Percentiles rank a stretch among this genome's conserved stretches.
These are phyloP conservation scores for Adiantum capillusveneris DNA, from an alignment of 75 land plant species.

Conservation along the genomic window DNA sequence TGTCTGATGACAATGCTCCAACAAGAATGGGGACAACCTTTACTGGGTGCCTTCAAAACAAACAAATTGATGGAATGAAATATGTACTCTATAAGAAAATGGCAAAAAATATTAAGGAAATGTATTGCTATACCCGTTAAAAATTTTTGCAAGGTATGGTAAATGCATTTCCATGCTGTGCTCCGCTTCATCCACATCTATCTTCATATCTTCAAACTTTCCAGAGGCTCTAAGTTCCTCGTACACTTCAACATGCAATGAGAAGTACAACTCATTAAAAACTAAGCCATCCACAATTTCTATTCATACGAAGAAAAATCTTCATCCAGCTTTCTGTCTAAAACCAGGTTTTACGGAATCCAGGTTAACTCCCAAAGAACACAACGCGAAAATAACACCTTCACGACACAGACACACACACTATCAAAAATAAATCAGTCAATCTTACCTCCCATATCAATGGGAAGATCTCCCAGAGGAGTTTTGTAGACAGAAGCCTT, in stretches of 20 bases:
- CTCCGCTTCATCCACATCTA: slow-evolving; percentile 89
- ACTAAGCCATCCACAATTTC: too few relatives aligned
- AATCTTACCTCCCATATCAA: slow-evolving; percentile 80
- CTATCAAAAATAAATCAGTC: too few relatives aligned
- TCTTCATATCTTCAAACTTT: slow-evolving; percentile 80
- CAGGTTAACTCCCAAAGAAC: too few relatives aligned
- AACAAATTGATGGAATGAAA: neutral
- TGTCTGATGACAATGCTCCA: slow-evolving; percentile 70
- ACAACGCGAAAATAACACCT: too few relatives aligned
- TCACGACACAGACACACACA: too few relatives aligned
- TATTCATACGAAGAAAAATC: too few relatives aligned
- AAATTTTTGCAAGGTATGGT: slow-evolving; percentile 90
- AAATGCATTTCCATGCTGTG: slow-evolving; percentile 99
- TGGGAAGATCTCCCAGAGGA: slow-evolving; percentile 82
- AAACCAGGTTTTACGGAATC: too few relatives aligned
- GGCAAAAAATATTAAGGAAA: too few relatives aligned
- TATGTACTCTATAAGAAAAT: too few relatives aligned
- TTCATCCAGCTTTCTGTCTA: too few relatives aligned
- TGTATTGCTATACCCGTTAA: slow-evolving; percentile 55
- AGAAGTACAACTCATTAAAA: too few relatives aligned
- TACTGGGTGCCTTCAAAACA: slow-evolving; percentile 48
- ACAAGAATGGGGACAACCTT: slow-evolving; percentile 93
- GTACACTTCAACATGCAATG: slow-evolving; percentile 59
- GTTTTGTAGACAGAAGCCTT: slow-evolving; percentile 76
- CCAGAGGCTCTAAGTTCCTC: slow-evolving; percentile 78